Conservation (phyloP, 345 rosid genomes). For the Rhodamnia argentea region DNA sequence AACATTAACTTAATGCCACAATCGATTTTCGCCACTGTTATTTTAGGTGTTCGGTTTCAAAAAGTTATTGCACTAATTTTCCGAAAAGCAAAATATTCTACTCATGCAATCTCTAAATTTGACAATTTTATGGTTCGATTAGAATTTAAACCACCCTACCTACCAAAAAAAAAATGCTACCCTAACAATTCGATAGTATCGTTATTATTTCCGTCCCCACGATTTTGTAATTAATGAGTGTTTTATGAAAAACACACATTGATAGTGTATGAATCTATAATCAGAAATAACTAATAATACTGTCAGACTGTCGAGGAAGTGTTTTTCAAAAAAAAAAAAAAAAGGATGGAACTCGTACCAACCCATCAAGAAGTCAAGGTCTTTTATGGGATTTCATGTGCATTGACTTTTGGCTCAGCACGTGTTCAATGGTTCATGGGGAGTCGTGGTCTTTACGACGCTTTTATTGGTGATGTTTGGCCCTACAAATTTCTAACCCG, state of each 20-base stretch:
- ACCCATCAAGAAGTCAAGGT: background rate
- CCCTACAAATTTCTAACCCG: background rate
- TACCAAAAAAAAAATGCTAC: too few relatives aligned
- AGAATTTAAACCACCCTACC: background rate
- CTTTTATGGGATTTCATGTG: background rate
- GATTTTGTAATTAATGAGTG: too few relatives aligned
- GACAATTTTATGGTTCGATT: background rate
- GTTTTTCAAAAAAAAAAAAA: too few relatives aligned
- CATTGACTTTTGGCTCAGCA: background rate
- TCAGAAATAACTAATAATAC: too few relatives aligned
- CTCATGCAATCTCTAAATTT: background rate
- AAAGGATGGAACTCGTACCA: background rate
- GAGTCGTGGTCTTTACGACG: background rate
- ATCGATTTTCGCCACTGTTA: background rate
- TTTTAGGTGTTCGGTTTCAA: rapidly evolving
- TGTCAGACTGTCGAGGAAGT: too few relatives aligned
- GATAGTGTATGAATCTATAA: too few relatives aligned
- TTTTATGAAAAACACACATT: too few relatives aligned
- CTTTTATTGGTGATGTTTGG: background rate
- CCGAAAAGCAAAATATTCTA: background rate
- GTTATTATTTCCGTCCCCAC: too few relatives aligned
- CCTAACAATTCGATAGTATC: too few relatives aligned
- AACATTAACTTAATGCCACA: background rate
- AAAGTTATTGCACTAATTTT: background rate
- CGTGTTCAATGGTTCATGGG: background rate